A percentile compares a stretch with the other conserved stretches of the same genome.
These are phyloP conservation scores for Aspergillus ochraceus DNA, from an alignment of 2,329 filamentous ascomycete species.

Conservation along the genomic window DNA sequence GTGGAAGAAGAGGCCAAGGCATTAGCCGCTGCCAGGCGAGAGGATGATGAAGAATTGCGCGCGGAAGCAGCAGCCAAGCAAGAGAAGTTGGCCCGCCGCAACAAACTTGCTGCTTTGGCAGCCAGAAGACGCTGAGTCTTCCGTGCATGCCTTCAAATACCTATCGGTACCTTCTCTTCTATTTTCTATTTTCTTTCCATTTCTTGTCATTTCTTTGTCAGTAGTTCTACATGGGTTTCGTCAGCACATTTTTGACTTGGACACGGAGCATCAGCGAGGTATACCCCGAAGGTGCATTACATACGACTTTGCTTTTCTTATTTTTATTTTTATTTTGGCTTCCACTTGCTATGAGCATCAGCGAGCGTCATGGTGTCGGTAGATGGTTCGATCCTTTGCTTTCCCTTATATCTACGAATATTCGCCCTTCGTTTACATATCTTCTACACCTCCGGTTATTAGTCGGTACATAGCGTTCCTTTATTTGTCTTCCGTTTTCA, in stretches of 20 bases:
- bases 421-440: neutral
- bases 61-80: constrained; percentile 46
- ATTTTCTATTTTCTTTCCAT: constrained; percentile 1
- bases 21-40: constrained; percentile 40
- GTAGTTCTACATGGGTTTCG: constrained; percentile 4
- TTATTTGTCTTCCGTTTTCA: neutral
- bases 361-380: constrained; percentile 33
- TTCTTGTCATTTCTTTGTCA: constrained; percentile 9
- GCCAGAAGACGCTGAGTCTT: constrained; percentile 30
- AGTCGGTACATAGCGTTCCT: neutral
- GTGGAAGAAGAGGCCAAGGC: constrained; percentile 47
- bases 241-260: constrained; percentile 12
- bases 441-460: neutral
- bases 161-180: neutral
- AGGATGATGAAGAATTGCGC: constrained; percentile 49
- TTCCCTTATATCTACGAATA: constrained; percentile 9
- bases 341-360: constrained; percentile 28
- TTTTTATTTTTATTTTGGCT: neutral
- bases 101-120: constrained; percentile 41
- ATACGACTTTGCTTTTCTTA: constrained; percentile 12
- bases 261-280: constrained; percentile 28
- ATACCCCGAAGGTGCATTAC: constrained; percentile 26
- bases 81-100: constrained; percentile 48
- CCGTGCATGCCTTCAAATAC: neutral
- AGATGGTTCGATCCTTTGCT: constrained; percentile 21